Percentiles rank a stretch among this genome's conserved stretches.
These are phyloP conservation scores for Leishmania major DNA, from an alignment of 208 protist species.

Conservation along the genomic window DNA sequence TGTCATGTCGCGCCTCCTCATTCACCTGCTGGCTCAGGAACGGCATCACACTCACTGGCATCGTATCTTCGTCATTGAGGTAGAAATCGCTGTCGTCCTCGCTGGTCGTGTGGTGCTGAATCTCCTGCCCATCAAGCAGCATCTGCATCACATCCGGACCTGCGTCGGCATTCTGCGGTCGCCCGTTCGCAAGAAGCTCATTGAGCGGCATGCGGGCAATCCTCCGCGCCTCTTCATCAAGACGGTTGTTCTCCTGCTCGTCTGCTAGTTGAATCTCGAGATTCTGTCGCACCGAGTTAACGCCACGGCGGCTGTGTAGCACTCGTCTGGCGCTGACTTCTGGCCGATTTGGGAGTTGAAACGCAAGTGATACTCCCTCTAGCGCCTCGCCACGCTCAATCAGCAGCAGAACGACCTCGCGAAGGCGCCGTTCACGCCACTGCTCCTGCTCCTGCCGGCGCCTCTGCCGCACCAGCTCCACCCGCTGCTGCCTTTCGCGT, in stretches of 20 bases:
- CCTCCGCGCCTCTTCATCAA: constrained; percentile 25
- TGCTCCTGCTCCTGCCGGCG: constrained; percentile 37
- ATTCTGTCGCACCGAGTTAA: constrained; percentile 9
- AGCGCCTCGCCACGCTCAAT: constrained; percentile 43
- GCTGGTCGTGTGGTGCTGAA: constrained; percentile 10
- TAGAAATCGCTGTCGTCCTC: constrained; percentile 26
- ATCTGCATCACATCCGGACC: constrained; percentile 64
- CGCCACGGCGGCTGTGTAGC: constrained; percentile 11
- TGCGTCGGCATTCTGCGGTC: constrained; percentile 33
- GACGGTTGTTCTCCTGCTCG: constrained; percentile 23
- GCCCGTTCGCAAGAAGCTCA: constrained; percentile 41
- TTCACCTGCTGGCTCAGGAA: constrained; percentile 4
- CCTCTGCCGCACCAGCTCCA: constrained; percentile 17
- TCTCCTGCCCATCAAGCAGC: constrained; percentile 45
- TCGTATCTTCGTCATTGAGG: constrained; percentile 1
- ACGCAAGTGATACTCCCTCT: constrained; percentile 46
- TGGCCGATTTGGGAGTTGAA: constrained; percentile 32
- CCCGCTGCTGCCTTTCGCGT: constrained; percentile 27
- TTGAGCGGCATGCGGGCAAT: constrained; percentile 29
- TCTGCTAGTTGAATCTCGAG: constrained; percentile 21
- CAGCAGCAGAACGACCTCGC: constrained; percentile 51
- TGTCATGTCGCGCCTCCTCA: background rate
- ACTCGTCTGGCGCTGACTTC: constrained; percentile 31
- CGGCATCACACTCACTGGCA: constrained; percentile 1
- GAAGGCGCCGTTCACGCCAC: constrained; percentile 49